phyloP scores from a whole-genome alignment of 768 basidiomycete genomes.

The Trametes maxima region DNA sequence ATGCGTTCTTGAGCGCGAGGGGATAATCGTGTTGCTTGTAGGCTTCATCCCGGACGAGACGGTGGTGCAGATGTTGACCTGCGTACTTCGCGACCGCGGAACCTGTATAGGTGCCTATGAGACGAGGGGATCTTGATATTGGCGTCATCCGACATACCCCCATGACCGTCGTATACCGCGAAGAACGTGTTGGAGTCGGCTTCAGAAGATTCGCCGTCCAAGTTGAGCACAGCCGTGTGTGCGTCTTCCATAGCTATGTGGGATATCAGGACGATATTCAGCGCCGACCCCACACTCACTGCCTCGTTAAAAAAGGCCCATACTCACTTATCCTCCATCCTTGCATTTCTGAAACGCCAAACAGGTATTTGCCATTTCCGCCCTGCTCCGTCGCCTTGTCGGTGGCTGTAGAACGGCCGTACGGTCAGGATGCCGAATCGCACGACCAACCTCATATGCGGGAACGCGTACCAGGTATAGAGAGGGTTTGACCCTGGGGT shows the following conservation, averaged over 20 bases:
- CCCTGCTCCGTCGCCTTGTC: conserved; percentile 80
- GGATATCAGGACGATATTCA: conserved; percentile 1
- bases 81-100: conserved; percentile 85
- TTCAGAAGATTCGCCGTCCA: conserved; percentile 51
- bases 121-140: conserved; percentile 3
- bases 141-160: conserved; percentile 56
- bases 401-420: conserved; percentile 54
- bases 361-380: conserved; percentile 67
- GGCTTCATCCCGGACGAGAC: conserved; percentile 68
- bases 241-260: conserved; percentile 94
- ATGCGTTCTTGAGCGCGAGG: conserved; percentile 82
- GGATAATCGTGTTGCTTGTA: conserved; percentile 74
- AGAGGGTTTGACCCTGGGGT: conserved; percentile 34
- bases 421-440: not conserved
- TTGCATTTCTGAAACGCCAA: conserved; percentile 94
- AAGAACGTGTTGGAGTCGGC: conserved; percentile 74
- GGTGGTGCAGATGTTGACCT: conserved; percentile 80
- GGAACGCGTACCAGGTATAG: conserved; percentile 28
- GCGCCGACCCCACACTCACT: not conserved
- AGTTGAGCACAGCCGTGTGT: conserved; percentile 72
- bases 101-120: conserved; percentile 46
- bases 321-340: conserved; percentile 97
- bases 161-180: conserved; percentile 98
- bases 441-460: not conserved
- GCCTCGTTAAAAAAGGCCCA: conserved; percentile 2